phyloP scores from a whole-genome alignment of 208 protist genomes.

The Novymonas esmeraldas region DNA sequence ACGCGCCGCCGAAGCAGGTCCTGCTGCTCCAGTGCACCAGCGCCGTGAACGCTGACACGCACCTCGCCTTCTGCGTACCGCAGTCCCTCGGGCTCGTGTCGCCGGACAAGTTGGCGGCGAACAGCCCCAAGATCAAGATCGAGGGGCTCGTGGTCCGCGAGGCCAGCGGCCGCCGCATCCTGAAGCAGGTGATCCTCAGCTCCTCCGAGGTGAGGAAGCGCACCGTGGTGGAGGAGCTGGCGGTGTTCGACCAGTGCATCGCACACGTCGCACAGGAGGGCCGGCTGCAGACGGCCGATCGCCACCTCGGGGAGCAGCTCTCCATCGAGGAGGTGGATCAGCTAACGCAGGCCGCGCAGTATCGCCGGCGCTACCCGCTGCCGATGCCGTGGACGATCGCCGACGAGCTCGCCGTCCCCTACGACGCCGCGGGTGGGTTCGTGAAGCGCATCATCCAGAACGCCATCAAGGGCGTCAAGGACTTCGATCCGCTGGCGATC shows the following conservation, averaged over 20 bases:
- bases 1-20: conserved; percentile 64
- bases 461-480: conserved; percentile 52
- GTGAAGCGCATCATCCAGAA: conserved; percentile 78
- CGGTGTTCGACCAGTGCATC: conserved; percentile 58
- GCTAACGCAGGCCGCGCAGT: conserved; percentile 63
- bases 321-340: conserved; percentile 74
- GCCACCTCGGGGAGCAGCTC: conserved; percentile 59
- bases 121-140: conserved; percentile 83
- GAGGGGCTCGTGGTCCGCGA: conserved; percentile 46
- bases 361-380: conserved; percentile 45
- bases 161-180: conserved; percentile 57
- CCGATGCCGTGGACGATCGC: conserved; percentile 65
- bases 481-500: conserved; percentile 52
- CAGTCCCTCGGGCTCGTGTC: conserved; percentile 48
- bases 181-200: conserved; percentile 63
- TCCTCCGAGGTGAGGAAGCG: conserved; percentile 66
- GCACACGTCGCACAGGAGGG: conserved; percentile 29
- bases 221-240: conserved; percentile 78
- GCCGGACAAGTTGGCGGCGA: conserved; percentile 73
- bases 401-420: conserved; percentile 43
- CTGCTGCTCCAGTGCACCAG: conserved; percentile 66
- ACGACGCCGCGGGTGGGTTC: conserved; percentile 68
- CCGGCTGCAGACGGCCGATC: conserved; percentile 46
- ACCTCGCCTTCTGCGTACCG: conserved; percentile 61
- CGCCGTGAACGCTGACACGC: conserved; percentile 51